phyloP scores from a whole-genome alignment of 2,329 filamentous ascomycete genomes.

The Fusarium avenaceum region DNA sequence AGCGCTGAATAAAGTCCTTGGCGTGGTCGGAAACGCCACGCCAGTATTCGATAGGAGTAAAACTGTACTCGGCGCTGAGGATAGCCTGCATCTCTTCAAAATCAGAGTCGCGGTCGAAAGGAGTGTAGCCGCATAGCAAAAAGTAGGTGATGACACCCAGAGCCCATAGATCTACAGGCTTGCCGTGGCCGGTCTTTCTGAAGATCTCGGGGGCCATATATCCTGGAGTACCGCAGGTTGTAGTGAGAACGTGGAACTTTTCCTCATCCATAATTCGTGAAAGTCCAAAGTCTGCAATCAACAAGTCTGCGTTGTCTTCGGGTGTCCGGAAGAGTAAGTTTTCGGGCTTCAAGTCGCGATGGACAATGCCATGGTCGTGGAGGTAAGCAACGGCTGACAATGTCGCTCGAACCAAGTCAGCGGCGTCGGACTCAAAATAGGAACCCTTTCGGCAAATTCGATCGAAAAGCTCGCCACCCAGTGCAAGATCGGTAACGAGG shows the following conservation, averaged over 20 bases:
- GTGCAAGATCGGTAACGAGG: slow-evolving; percentile 94
- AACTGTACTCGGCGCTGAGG: slow-evolving; percentile 94
- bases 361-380: slow-evolving; percentile 98
- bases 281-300: slow-evolving; percentile 97
- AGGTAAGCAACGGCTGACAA: slow-evolving; percentile 98
- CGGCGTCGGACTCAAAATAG: slow-evolving; percentile 97
- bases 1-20: slow-evolving; percentile 92
- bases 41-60: slow-evolving; percentile 96
- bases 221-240: slow-evolving; percentile 95
- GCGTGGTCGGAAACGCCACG: slow-evolving; percentile 87
- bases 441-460: slow-evolving; percentile 98
- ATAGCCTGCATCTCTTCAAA: slow-evolving; percentile 99
- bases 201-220: slow-evolving; percentile 99
- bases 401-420: slow-evolving; percentile 93
- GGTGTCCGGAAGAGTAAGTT: slow-evolving; percentile 97
- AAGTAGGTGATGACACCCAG: slow-evolving; percentile 99
- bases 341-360: slow-evolving; percentile 97
- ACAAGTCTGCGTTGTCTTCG: slow-evolving; percentile 95
- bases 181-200: slow-evolving; percentile 97
- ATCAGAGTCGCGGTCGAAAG: slow-evolving; percentile 96
- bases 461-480: slow-evolving; percentile 97
- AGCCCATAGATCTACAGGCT: slow-evolving; percentile 98
- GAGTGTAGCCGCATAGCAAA: slow-evolving; percentile 96
- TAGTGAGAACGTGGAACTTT: slow-evolving; percentile 97
- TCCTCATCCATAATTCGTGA: slow-evolving; percentile 99